These are phyloP conservation scores for Teunomyces panamensis DNA, from an alignment of 805 yeast species.

Conservation along the genomic window DNA sequence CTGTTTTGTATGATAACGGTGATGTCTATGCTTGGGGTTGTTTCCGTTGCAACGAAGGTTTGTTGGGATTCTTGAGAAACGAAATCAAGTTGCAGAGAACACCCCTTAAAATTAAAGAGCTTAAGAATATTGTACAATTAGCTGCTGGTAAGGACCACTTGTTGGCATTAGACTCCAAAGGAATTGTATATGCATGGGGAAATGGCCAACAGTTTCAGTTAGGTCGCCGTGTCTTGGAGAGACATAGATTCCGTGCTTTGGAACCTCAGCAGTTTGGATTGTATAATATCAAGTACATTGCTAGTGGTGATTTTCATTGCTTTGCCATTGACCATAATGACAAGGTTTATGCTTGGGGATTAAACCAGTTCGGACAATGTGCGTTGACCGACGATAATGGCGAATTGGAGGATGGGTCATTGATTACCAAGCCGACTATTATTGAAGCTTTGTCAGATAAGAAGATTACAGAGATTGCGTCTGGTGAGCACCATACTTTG, in stretches of 20 bases:
- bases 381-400: slow-evolving; percentile 62
- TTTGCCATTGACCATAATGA: slow-evolving; percentile 82
- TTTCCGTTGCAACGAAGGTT: slow-evolving; percentile 90
- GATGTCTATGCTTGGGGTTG: slow-evolving; percentile 98
- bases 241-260: slow-evolving; percentile 66
- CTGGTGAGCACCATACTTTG: slow-evolving; percentile 93
- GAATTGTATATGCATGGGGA: slow-evolving; percentile 96
- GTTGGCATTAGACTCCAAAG: slow-evolving; percentile 76
- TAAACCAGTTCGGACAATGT: slow-evolving; percentile 96
- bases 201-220: slow-evolving; percentile 91
- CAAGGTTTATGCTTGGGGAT: slow-evolving; percentile 85
- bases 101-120: slow-evolving; percentile 62
- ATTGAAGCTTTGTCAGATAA: slow-evolving; percentile 63
- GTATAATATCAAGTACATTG: slow-evolving; percentile 71
- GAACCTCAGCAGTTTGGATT: slow-evolving; percentile 85
- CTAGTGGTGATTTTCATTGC: slow-evolving; percentile 94
- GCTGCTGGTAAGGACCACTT: slow-evolving; percentile 94
- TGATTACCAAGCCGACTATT: slow-evolving; percentile 72
- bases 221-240: slow-evolving; percentile 81
- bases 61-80: slow-evolving; percentile 70
- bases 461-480: slow-evolving; percentile 61
- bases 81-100: slow-evolving; percentile 58
- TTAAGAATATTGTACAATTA: slow-evolving; percentile 71
- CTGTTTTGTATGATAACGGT: slow-evolving; percentile 74
- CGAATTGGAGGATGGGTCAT: slow-evolving; percentile 80